Conservation (phyloP, 306 rosid genomes). For the Oxytropis ochrocephala region DNA sequence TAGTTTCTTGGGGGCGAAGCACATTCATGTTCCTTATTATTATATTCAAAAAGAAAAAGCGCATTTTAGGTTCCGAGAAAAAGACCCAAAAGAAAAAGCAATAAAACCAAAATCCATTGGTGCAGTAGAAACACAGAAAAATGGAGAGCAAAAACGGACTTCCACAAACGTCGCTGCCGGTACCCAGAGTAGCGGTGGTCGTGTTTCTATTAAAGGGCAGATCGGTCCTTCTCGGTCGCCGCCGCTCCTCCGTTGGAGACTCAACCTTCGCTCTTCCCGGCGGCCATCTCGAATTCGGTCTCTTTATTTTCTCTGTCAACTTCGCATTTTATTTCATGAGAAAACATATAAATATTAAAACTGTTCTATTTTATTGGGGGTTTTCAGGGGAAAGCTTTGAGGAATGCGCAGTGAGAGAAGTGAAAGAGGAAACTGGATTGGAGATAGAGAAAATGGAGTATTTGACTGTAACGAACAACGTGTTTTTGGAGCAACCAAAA, state of each 20-base stretch:
- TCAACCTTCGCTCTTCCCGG: slow-evolving; percentile 50
- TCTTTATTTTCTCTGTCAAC: not conserved
- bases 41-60: no score
- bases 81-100: no score
- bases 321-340: not conserved
- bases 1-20: no score
- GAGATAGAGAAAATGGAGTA: slow-evolving; percentile 37
- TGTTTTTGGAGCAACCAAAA: slow-evolving; percentile 36
- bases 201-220: slow-evolving; percentile 42
- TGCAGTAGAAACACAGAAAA: slow-evolving; percentile 23
- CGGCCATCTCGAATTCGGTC: slow-evolving; percentile 55
- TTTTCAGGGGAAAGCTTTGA: slow-evolving; percentile 74
- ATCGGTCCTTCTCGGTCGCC: slow-evolving; percentile 39
- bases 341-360: not conserved
- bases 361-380: not conserved
- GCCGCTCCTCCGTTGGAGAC: slow-evolving; percentile 38
- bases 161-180: slow-evolving; percentile 7
- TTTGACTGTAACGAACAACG: slow-evolving; percentile 45
- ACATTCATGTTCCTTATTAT: no score
- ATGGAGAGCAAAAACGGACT: not conserved
- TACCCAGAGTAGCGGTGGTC: slow-evolving; percentile 51
- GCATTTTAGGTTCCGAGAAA: no score
- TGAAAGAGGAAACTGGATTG: slow-evolving; percentile 74
- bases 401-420: slow-evolving; percentile 62
- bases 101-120: no score